These are phyloP conservation scores for Bisporella sp. DNA, from an alignment of 2,329 filamentous ascomycete species.

Conservation along the genomic window DNA sequence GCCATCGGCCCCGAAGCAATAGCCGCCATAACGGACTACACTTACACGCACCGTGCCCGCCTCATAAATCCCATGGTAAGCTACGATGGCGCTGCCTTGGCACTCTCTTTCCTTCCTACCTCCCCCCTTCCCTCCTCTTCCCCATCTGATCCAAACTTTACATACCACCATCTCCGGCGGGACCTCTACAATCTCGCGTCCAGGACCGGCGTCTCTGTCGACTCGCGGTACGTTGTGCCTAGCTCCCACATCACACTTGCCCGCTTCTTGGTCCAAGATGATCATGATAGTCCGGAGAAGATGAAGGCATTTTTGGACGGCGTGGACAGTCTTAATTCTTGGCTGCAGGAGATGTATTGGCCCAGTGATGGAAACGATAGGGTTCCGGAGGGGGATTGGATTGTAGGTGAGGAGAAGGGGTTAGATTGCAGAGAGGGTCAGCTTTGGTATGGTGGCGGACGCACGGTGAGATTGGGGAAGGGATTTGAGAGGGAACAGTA, in stretches of 20 bases:
- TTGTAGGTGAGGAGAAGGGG: constrained; percentile 79
- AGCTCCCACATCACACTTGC: constrained; percentile 86
- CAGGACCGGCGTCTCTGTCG: constrained; percentile 59
- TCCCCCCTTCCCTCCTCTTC: constrained; percentile 7
- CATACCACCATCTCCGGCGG: constrained; percentile 83
- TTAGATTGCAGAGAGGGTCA: constrained; percentile 68
- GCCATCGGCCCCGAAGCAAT: constrained; percentile 46
- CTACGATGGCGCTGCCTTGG: constrained; percentile 79
- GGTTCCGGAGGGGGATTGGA: constrained; percentile 62
- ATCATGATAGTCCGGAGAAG: constrained; percentile 46
- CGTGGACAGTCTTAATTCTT: constrained; percentile 72
- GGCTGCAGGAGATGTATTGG: constrained; percentile 68
- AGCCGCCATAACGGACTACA: constrained; percentile 56
- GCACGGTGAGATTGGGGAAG: constrained; percentile 57
- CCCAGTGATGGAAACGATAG: constrained; percentile 36
- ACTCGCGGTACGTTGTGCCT: constrained; percentile 78
- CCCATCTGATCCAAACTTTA: constrained; percentile 53
- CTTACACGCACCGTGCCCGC: constrained; percentile 59
- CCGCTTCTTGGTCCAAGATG: constrained; percentile 64
- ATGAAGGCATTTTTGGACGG: constrained; percentile 57
- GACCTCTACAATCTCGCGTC: constrained; percentile 63
- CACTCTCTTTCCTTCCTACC: constrained; percentile 73
- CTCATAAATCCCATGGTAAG: constrained; percentile 78
- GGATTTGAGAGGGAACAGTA: constrained; percentile 39
- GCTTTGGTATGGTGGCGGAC: constrained; percentile 83